phyloP scores from a whole-genome alignment of 2,329 filamentous ascomycete species.

The Bipolaris gigantea region DNA sequence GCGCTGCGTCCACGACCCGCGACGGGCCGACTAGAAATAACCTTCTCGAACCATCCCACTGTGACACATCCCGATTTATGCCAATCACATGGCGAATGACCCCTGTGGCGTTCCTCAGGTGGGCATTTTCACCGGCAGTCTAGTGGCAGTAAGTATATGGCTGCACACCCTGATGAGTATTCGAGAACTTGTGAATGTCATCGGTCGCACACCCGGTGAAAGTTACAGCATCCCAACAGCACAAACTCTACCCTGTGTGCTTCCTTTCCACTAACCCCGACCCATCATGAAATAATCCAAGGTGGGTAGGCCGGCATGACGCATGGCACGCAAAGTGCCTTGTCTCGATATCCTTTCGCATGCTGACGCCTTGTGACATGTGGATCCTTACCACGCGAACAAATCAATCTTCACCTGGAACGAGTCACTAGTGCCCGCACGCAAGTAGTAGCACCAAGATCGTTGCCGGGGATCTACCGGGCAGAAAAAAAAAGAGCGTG shows the following conservation, averaged over 20 bases:
- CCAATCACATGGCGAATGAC: slow-evolving; percentile 1
- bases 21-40: slow-evolving; percentile 9
- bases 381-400: slow-evolving; percentile 1
- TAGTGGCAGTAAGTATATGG: not conserved
- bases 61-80: not conserved
- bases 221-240: not conserved
- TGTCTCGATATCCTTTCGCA: not conserved
- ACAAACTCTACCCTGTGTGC: not conserved
- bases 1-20: not conserved
- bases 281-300: not conserved
- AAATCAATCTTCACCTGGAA: not conserved
- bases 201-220: not conserved
- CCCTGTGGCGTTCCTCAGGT: slow-evolving; percentile 2
- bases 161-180: not conserved
- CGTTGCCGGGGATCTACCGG: slow-evolving; percentile 3
- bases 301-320: not conserved
- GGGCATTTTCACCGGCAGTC: not conserved
- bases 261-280: not conserved
- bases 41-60: slow-evolving; percentile 1
- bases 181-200: slow-evolving; percentile 5
- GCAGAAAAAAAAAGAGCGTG: not conserved
- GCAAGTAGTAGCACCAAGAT: slow-evolving; percentile 5
- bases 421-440: slow-evolving; percentile 3
- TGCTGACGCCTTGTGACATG: slow-evolving; percentile 1
- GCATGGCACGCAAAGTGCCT: slow-evolving; percentile 4